Evolutionary conservation across 441 rosid genomes (phyloP).

Genomic region (Erodium texanum): DNA sequence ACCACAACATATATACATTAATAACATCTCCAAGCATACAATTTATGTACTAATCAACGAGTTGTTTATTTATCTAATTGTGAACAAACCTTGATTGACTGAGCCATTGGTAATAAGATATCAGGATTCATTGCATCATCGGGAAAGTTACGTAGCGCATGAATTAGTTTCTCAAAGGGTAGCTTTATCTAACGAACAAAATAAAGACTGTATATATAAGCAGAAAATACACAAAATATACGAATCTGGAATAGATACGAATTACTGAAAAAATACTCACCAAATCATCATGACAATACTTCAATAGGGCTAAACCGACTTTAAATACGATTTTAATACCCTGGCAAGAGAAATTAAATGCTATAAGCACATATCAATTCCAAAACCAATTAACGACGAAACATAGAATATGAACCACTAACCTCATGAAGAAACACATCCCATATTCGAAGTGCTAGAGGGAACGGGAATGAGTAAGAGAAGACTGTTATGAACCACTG

Average conservation of each 20-base stretch:
- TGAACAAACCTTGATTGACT: conserved; percentile 59
- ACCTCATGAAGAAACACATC: conserved; percentile 93
- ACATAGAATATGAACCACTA: conserved; percentile 12
- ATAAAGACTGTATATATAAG: conserved; percentile 4
- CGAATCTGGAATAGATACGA: conserved; percentile 9
- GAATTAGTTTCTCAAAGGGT: conserved; percentile 84
- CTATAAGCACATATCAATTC: conserved; percentile 4
- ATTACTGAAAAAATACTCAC: conserved; percentile 27
- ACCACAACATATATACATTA: background rate
- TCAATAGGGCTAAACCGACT: conserved; percentile 81
- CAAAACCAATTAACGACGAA: background rate
- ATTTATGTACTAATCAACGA: background rate
- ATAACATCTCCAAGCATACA: conserved; percentile 2
- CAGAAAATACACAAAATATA: background rate
- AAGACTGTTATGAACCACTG: conserved; percentile 97
- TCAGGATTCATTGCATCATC: conserved; percentile 92
- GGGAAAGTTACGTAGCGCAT: conserved; percentile 75
- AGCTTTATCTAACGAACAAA: conserved; percentile 41
- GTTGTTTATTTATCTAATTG: too few relatives aligned
- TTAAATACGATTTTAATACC: conserved; percentile 86
- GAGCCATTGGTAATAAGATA: conserved; percentile 70
- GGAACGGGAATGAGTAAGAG: conserved; percentile 81
- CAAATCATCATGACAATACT: conserved; percentile 80
- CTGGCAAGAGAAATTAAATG: conserved; percentile 28
- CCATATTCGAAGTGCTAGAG: conserved; percentile 86